Base-by-base conservation (phyloP, 1,139 yeast species). In the Spathaspora sp. region DNA sequence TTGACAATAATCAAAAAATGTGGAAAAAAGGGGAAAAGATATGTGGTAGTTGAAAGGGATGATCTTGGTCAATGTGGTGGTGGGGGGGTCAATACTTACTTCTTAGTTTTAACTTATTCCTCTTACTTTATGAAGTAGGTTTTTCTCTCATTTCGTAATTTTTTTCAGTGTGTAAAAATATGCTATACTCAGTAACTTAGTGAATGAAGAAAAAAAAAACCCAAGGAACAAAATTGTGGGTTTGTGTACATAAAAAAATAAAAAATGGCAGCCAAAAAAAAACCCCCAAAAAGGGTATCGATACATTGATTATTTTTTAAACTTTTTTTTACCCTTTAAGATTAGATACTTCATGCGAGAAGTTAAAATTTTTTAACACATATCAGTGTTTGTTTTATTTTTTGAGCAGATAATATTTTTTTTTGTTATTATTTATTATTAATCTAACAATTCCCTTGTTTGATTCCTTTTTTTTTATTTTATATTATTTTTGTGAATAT, bases 1-100 rank as follows among this genome's bases (percentile, higher is more conserved):
- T 34, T 10, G 24, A 34, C 24, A 34, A 15, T 17, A 34, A 34
- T 34, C 10, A 17, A 18, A 34, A 34, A 9, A 13, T 3, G 7
- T 34, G 38, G 23, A 20, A 20, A 20, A 34, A 34, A 34, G 17
- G 7, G 11, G 6, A 13, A 17, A 16, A 10, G 24, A 18, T 10
- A 17, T 34, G 38, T 34, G 38, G 38, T 10, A 34, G 7, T 34
- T 17, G 38, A 34, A 34, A 34, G 38, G 38, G 38, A 34, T 34
- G 24, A 17, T 7, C 13, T 5, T 11, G 33, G 11, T 27, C 33
- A 31, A 15, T 33, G 11, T 10, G n/a, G n/a, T n/a, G n/a, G n/a
- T n/a, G n/a, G n/a, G n/a, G n/a, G n/a, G n/a, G n/a, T n/a, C n/a
- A n/a, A n/a, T n/a, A n/a, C n/a, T n/a, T n/a, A n/a, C n/a, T n/a